phyloP scores from a whole-genome alignment of 164 flowering plant genomes.

The Berberis thunbergii region DNA sequence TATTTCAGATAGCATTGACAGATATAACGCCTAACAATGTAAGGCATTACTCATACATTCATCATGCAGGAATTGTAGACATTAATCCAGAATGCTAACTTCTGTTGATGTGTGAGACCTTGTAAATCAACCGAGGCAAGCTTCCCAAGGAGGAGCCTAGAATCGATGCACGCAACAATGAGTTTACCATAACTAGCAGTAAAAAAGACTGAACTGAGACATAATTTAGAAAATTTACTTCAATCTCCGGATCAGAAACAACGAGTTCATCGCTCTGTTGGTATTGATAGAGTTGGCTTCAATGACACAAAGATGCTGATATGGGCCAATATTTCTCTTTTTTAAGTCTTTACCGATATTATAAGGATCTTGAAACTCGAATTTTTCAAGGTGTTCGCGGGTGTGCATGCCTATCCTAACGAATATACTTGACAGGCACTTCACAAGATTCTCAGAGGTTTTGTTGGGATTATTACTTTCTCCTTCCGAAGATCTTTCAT shows the following conservation, averaged over 20 bases:
- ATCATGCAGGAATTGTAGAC: slow-evolving; percentile 87
- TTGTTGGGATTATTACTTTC: slow-evolving; percentile 39
- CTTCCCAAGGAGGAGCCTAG: slow-evolving; percentile 62
- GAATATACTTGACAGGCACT: slow-evolving; percentile 56
- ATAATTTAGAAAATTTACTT: slow-evolving; percentile 27
- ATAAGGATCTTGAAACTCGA: slow-evolving; percentile 57
- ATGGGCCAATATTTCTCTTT: slow-evolving; percentile 63
- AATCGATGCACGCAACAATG: background rate
- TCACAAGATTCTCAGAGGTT: slow-evolving; percentile 49
- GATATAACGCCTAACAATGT: background rate
- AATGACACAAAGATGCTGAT: slow-evolving; percentile 38
- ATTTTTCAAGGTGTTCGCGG: slow-evolving; percentile 14
- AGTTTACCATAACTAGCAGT: background rate
- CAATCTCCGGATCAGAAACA: slow-evolving; percentile 50
- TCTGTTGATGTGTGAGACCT: slow-evolving; percentile 75
- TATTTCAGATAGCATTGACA: no score
- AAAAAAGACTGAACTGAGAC: background rate
- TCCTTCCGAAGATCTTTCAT: slow-evolving; percentile 17
- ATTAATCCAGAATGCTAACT: slow-evolving; percentile 93
- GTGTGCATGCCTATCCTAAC: slow-evolving; percentile 46
- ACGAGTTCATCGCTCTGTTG: slow-evolving; percentile 31
- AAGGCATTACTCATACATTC: slow-evolving; percentile 46
- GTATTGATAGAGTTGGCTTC: slow-evolving; percentile 44
- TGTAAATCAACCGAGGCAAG: slow-evolving; percentile 48
- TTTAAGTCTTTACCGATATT: slow-evolving; percentile 44